phyloP scores from a whole-genome alignment of 352 stramenopile genomes.

The Pythium guiyangense region DNA sequence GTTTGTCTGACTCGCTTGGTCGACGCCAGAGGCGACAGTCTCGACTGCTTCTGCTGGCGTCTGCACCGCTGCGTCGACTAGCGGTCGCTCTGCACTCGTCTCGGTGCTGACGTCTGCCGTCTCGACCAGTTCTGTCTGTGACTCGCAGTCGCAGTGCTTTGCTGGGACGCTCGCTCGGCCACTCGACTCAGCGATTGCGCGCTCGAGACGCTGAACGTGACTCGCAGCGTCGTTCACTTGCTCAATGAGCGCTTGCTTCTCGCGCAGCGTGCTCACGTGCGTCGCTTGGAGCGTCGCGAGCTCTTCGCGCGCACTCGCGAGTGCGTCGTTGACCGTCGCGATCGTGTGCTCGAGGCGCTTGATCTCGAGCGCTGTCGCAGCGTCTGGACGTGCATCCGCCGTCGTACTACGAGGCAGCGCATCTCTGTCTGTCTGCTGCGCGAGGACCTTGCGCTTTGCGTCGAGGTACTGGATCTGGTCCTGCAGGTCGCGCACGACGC shows the following conservation, averaged over 20 bases:
- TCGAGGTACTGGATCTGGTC: constrained; percentile 51
- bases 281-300: constrained; percentile 37
- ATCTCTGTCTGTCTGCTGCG: neutral
- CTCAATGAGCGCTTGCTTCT: constrained; percentile 40
- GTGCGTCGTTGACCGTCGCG: constrained; percentile 31
- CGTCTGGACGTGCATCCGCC: neutral
- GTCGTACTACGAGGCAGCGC: too few relatives aligned
- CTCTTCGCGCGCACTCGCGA: constrained; percentile 35
- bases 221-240: constrained; percentile 25
- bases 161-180: constrained; percentile 9
- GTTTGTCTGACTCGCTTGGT: constrained; percentile 4
- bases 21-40: neutral
- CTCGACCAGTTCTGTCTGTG: constrained; percentile 12
- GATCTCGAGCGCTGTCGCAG: constrained; percentile 26
- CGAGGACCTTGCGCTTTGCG: constrained; percentile 34
- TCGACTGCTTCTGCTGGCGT: neutral
- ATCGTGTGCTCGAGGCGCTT: constrained; percentile 38
- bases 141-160: constrained; percentile 5
- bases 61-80: neutral
- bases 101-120: constrained; percentile 9
- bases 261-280: constrained; percentile 31
- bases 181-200: constrained; percentile 4
- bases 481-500: constrained; percentile 37
- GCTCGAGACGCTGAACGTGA: constrained; percentile 14
- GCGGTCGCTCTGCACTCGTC: neutral